Conservation (phyloP, 2,329 filamentous ascomycete species). For the Ophiostoma australiae region DNA sequence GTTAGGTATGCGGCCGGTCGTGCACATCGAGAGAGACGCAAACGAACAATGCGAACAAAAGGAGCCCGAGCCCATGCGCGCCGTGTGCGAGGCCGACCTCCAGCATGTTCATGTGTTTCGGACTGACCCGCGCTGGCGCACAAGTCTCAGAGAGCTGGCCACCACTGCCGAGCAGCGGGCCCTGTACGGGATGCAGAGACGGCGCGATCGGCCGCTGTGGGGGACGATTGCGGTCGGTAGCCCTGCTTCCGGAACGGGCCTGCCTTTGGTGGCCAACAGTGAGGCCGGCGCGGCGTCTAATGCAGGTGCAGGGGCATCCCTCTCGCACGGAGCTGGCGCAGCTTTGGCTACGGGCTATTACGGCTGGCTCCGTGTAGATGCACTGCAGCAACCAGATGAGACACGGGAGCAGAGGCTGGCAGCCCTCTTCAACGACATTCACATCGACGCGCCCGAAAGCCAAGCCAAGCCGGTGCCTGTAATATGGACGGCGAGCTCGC, state of each 20-base stretch:
- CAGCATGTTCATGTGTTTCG: slow-evolving; percentile 49
- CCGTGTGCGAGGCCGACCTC: slow-evolving; percentile 36
- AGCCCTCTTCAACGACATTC: slow-evolving; percentile 41
- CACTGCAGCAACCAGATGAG: neutral
- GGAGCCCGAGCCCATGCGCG: neutral
- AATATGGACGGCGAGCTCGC: slow-evolving; percentile 45
- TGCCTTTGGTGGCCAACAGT: slow-evolving; percentile 16
- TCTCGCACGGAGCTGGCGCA: slow-evolving; percentile 23
- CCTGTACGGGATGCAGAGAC: slow-evolving; percentile 46
- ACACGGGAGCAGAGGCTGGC: slow-evolving; percentile 26
- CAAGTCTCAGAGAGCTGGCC: slow-evolving; percentile 34
- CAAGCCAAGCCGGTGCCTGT: neutral
- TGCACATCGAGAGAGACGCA: neutral
- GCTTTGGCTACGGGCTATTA: slow-evolving; percentile 39
- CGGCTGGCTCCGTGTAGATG: slow-evolving; percentile 49
- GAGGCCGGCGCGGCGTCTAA: slow-evolving; percentile 20
- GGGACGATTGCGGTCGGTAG: slow-evolving; percentile 52
- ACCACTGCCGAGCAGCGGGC: slow-evolving; percentile 44
- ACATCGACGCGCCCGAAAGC: neutral
- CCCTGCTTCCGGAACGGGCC: slow-evolving; percentile 17
- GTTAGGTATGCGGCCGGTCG: slow-evolving; percentile 29
- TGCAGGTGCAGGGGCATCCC: slow-evolving; percentile 15
- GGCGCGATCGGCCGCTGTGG: slow-evolving; percentile 50
- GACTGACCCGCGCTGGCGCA: slow-evolving; percentile 34
- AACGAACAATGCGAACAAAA: neutral